Conservation (phyloP, 2,329 filamentous ascomycete species). For the Anisogramma anomala region DNA sequence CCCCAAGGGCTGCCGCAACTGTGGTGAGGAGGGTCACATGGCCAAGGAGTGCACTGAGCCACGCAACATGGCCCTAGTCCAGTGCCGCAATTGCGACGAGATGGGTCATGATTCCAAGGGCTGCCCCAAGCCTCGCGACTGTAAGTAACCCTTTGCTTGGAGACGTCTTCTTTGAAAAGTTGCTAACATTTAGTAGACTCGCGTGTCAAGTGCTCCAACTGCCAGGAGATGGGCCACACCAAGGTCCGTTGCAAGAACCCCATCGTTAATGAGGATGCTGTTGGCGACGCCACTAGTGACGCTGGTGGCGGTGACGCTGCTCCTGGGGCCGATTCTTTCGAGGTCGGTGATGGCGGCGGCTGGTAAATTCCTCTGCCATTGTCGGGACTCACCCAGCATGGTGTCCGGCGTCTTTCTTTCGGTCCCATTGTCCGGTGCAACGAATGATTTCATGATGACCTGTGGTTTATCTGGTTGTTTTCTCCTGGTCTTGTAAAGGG, state of each 20-base stretch:
- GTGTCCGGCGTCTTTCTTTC: neutral
- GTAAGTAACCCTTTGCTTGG: slow-evolving; percentile 24
- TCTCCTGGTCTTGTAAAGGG: slow-evolving; percentile 2
- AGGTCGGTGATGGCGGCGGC: neutral
- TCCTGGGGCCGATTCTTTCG: slow-evolving; percentile 3
- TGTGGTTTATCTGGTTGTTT: slow-evolving; percentile 1
- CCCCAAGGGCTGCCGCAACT: slow-evolving; percentile 44
- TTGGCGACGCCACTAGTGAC: slow-evolving; percentile 5
- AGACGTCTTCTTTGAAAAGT: neutral
- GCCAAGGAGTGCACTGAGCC: slow-evolving; percentile 49
- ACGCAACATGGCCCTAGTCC: slow-evolving; percentile 27
- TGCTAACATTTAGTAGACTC: slow-evolving; percentile 24
- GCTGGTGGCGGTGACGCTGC: slow-evolving; percentile 11
- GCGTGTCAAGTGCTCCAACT: slow-evolving; percentile 49
- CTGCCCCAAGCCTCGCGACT: slow-evolving; percentile 45
- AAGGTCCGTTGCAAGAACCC: slow-evolving; percentile 28
- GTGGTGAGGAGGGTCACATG: slow-evolving; percentile 48
- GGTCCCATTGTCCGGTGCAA: neutral
- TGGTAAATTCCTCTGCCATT: slow-evolving; percentile 2
- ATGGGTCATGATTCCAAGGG: slow-evolving; percentile 36
- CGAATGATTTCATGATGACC: neutral
- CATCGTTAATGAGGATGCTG: slow-evolving; percentile 18
- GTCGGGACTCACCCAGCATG: neutral
- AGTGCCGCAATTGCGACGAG: slow-evolving; percentile 42
- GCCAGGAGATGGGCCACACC: slow-evolving; percentile 36